Evolutionary conservation across 768 basidiomycete genomes (phyloP), one percentile per base, ranked within the genome.

Genomic region (Termitomyces sp.): DNA sequence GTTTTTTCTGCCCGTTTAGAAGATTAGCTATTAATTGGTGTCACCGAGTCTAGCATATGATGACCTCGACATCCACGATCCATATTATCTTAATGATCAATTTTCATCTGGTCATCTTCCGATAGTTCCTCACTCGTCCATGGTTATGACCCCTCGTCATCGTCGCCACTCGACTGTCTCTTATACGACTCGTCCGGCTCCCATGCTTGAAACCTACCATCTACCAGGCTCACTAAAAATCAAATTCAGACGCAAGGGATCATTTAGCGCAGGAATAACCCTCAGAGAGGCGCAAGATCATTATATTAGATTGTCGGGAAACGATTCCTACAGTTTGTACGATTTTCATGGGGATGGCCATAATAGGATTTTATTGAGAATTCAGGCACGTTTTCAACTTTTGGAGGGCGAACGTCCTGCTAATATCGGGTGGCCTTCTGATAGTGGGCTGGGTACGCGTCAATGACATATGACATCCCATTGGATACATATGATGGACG

Each of bases 171-270:
- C 80, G 15, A 75, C 77, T 15, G 78, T 81, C 48, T 83, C 81
- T 2, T 78, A 75, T 61, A 68, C 73, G 17, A 63, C 72, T 30
- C 68, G 64, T 37, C 74, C 75, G 14, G 66, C 55, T 28, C 37
- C 70, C 37, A 64, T 66, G 7, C 63, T 76, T 53, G 76, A 82
- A 55, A 65, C 71, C n/a, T 81, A 77, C 65, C 78, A 76, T 21
- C 73, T 76, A 26, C 73, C 78, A 14, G 78, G 76, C 61, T 73
- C 78, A 28, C 70, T 77, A 41, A 72, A 81, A 53, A 73, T 90
- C 57, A 88, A 86, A 67, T 90, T 90, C 72, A 87, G 85, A 70
- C 81, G 84, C 67, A 89, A 85, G 73, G 85, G 84, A 11, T 74
- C 82, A 12, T 80, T 87, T 65, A 72, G 78, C 50, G 75, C 81